Evolutionary conservation across 495 filamentous ascomycete genomes (phyloP).

Genomic region (Lentithecium fluviatile): DNA sequence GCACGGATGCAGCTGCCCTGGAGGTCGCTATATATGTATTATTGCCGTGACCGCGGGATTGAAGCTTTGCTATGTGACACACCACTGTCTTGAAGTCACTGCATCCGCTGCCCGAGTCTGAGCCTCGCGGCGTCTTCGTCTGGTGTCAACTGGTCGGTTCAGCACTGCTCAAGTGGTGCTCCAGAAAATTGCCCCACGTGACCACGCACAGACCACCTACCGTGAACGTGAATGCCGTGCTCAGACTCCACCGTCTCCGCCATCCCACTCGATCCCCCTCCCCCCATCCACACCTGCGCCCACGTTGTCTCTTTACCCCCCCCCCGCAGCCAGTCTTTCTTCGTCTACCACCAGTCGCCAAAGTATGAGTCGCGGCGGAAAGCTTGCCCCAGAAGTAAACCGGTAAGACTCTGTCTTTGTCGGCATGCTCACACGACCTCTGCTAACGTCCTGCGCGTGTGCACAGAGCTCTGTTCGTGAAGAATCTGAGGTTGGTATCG

Average conservation of each 20-base stretch:
- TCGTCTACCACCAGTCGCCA: constrained; percentile 25
- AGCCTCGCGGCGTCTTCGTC: too few relatives aligned
- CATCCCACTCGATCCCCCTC: constrained; percentile 4
- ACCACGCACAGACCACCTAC: too few relatives aligned
- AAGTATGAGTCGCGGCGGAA: constrained; percentile 78
- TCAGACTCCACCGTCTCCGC: background rate
- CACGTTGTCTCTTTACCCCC: background rate
- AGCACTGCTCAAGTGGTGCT: too few relatives aligned
- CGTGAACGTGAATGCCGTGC: too few relatives aligned
- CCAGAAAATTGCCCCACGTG: too few relatives aligned
- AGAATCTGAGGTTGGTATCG: constrained; percentile 80
- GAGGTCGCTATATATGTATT: too few relatives aligned
- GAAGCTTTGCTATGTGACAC: too few relatives aligned
- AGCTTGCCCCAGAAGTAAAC: constrained; percentile 96
- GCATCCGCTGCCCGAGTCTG: too few relatives aligned
- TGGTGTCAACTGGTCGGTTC: too few relatives aligned
- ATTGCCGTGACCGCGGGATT: too few relatives aligned
- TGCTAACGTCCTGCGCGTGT: constrained; percentile 23
- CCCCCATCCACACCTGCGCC: constrained; percentile 1
- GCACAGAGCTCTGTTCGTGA: constrained; percentile 89
- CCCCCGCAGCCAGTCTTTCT: constrained; percentile 8
- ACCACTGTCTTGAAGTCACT: too few relatives aligned
- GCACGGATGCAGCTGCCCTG: too few relatives aligned
- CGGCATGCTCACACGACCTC: constrained; percentile 25
- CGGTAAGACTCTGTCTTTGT: constrained; percentile 58